These are phyloP conservation scores for Xerocomus brunneocitrinus DNA, from an alignment of 768 basidiomycete species.

Conservation along the genomic window DNA sequence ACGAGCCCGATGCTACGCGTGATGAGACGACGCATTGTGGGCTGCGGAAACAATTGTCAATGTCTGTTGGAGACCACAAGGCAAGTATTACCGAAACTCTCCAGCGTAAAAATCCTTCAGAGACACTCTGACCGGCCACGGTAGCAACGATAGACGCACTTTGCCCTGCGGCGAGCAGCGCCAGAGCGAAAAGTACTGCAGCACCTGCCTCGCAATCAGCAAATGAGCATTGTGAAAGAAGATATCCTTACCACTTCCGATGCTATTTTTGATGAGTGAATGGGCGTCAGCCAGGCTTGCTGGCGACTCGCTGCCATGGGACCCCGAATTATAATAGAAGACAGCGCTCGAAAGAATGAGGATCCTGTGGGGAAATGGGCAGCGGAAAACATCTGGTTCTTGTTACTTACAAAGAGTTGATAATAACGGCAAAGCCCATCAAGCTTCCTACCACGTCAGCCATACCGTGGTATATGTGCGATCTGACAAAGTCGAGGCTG, in stretches of 20 bases:
- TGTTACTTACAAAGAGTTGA: constrained; percentile 69
- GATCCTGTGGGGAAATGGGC: constrained; percentile 45
- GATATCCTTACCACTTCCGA: constrained; percentile 57
- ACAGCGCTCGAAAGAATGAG: constrained; percentile 79
- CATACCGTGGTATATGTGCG: constrained; percentile 63
- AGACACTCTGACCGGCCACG: constrained; percentile 84
- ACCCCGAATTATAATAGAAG: constrained; percentile 58
- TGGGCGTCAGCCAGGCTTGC: constrained; percentile 86
- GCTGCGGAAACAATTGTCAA: constrained; percentile 39
- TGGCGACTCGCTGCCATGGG: constrained; percentile 37
- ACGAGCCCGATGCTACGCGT: constrained; percentile 81
- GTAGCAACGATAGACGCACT: constrained; percentile 88
- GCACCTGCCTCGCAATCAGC: constrained; percentile 45
- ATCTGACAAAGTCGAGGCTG: constrained; percentile 46
- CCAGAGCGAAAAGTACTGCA: constrained; percentile 84
- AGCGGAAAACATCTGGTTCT: neutral
- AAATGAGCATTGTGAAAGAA: neutral
- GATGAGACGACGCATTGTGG: constrained; percentile 70
- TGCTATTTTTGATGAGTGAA: constrained; percentile 56
- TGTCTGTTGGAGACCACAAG: constrained; percentile 22
- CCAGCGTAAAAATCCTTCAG: constrained; percentile 89
- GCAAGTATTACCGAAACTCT: constrained; percentile 54
- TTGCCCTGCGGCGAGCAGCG: constrained; percentile 82
- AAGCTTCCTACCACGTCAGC: constrained; percentile 65
- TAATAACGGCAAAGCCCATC: constrained; percentile 80